Base-by-base conservation (phyloP, 2,329 filamentous ascomycete genomes). In the Tolypocladium tundrense region DNA sequence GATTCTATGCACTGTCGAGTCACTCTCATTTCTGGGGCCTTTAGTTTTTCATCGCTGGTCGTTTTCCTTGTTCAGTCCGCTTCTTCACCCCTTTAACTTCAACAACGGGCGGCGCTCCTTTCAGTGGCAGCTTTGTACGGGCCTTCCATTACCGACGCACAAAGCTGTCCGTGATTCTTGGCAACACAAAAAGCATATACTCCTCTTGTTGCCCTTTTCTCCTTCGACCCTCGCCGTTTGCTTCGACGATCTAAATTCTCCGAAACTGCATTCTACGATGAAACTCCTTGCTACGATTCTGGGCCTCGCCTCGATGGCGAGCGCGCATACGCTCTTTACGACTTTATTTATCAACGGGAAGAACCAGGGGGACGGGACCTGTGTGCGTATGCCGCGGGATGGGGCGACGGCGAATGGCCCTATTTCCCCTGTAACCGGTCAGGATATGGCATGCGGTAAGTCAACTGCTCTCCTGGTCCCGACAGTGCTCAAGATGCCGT, bases 371-470 rank as follows among this genome's bases (percentile, higher is more conserved):
- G 84, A 88, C 66, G 88, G 83, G 37, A 86, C 84, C 33, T 90
- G 87, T 65, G 79, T 91, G 55, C 85, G 88, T 48, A 87, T 88
- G 81, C 82, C 82, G 57, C 75, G 72, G 45, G 73, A 83, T 57
- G 72, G 76, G 3, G 68, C 70, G 8, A 79, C 75, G 0, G 77
- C 81, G 54, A 87, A 80, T 6, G 70, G 69, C 41, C 88, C 87
- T 35, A 77, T 91, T 56, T 72, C 73, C 4, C 76, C 81, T 60
- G 69, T 90, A 19, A 68, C 72, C 16, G 84, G 81, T 63, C 69
- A 79, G 35, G 83, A 85, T 60, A 87, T 91, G 83, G 86, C 86
- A 42, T 91, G 88, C 68, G 88, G 87, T 87, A 77, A 60, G 79
- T 72, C n/a, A 4, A 13, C 33, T 5, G 31, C 24, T 31, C 13